A percentile compares a stretch with the other conserved stretches of the same genome.
Evolutionary conservation across 345 rosid species (phyloP).

Genomic region (Citrus mangshanensis): DNA sequence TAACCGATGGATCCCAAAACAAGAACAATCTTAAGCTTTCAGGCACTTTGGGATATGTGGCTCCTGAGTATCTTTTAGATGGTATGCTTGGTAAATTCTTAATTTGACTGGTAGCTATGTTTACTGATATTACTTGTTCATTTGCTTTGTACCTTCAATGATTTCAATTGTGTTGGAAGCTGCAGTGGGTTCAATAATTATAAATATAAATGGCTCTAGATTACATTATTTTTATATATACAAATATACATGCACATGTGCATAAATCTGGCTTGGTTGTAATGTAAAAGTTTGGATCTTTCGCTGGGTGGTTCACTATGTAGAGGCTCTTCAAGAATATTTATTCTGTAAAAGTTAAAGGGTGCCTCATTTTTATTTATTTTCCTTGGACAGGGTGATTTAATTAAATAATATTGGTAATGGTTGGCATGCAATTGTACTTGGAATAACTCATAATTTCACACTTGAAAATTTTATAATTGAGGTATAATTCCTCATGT

Average conservation of each 20-base stretch:
- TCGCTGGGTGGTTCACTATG: neutral
- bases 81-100: conserved; percentile 40
- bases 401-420: neutral
- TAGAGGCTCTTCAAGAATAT: neutral
- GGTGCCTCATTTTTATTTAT: neutral
- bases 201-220: neutral
- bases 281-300: neutral
- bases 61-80: conserved; percentile 89
- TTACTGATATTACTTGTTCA: neutral
- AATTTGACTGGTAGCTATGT: neutral
- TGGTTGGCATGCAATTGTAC: conserved; percentile 4
- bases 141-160: neutral
- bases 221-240: conserved; percentile 3
- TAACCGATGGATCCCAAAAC: conserved; percentile 61
- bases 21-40: conserved; percentile 80
- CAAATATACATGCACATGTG: conserved; percentile 21
- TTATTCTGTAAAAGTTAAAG: neutral
- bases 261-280: neutral
- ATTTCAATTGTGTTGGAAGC: conserved; percentile 18
- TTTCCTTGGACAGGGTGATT: conserved; percentile 2
- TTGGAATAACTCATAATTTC: conserved; percentile 1
- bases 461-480: neutral
- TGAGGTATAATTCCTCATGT: neutral
- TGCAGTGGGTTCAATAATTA: neutral
- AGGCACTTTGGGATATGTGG: conserved; percentile 93